These are phyloP conservation scores for Nemania bipapillata DNA, from an alignment of 2,329 filamentous ascomycete genomes.

Conservation along the genomic window DNA sequence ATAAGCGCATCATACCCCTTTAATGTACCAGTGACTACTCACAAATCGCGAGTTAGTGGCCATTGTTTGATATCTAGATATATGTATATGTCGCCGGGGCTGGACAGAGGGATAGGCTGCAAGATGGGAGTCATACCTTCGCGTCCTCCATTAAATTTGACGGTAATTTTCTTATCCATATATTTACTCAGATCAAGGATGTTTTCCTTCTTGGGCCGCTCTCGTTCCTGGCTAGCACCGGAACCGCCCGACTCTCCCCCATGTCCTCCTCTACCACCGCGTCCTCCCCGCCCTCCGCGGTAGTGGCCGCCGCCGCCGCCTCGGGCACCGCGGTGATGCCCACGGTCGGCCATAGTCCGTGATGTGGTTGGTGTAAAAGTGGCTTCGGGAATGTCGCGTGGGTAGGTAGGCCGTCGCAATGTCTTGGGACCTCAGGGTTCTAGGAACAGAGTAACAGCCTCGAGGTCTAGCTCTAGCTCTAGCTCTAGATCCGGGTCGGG, in stretches of 20 bases:
- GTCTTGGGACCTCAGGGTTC: not conserved
- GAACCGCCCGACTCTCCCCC: constrained; percentile 58
- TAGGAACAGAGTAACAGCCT: not conserved
- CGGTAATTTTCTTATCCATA: constrained; percentile 93
- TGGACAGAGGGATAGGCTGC: not conserved
- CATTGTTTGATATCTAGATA: not conserved
- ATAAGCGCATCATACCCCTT: constrained; percentile 98
- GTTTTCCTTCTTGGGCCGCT: constrained; percentile 97
- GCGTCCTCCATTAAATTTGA: constrained; percentile 95
- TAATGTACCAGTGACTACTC: constrained; percentile 81
- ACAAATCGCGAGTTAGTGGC: constrained; percentile 11
- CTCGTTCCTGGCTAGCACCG: constrained; percentile 64
- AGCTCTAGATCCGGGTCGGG: not conserved
- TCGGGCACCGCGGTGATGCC: constrained; percentile 58
- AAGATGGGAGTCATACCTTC: constrained; percentile 70
- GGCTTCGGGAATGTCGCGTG: not conserved
- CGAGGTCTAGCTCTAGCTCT: not conserved
- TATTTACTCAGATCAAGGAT: constrained; percentile 96
- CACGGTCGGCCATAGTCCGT: constrained; percentile 63
- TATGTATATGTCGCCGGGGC: not conserved
- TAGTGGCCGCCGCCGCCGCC: constrained; percentile 57
- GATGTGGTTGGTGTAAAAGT: constrained; percentile 33
- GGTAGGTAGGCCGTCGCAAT: not conserved
- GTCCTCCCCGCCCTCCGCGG: constrained; percentile 55
- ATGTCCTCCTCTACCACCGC: constrained; percentile 57